Conservation (phyloP, 2,329 filamentous ascomycete genomes). For the Exophiala aquamarina region DNA sequence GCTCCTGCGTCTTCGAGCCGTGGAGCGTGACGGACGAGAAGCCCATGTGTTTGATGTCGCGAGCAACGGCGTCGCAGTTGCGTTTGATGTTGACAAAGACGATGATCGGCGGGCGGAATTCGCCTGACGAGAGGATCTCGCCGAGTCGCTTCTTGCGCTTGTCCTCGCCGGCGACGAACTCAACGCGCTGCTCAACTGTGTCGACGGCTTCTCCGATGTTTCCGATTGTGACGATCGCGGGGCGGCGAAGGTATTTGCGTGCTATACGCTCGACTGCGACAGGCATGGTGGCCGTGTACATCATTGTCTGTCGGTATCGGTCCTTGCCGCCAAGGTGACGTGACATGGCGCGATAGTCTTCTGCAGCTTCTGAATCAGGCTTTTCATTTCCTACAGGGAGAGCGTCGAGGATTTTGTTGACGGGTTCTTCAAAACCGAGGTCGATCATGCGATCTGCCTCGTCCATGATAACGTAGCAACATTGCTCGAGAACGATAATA, state of each 20-base stretch:
- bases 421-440: conserved; percentile 93
- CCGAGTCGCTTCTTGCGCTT: conserved; percentile 94
- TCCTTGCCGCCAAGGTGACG: conserved; percentile 72
- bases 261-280: conserved; percentile 89
- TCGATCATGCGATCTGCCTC: conserved; percentile 99
- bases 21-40: conserved; percentile 88
- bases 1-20: conserved; percentile 95
- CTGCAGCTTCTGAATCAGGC: conserved; percentile 88
- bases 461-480: conserved; percentile 99
- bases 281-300: conserved; percentile 99
- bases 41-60: conserved; percentile 92
- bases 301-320: conserved; percentile 96
- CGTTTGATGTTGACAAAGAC: conserved; percentile 99
- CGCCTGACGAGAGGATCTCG: conserved; percentile 78
- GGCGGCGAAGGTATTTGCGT: conserved; percentile 91
- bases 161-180: conserved; percentile 87
- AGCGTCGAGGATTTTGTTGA: conserved; percentile 96
- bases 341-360: conserved; percentile 82
- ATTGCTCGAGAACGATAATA: conserved; percentile 88
- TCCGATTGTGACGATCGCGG: conserved; percentile 91
- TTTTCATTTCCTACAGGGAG: conserved; percentile 92
- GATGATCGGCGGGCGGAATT: conserved; percentile 88
- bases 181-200: conserved; percentile 94
- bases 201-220: conserved; percentile 95
- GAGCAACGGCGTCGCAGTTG: conserved; percentile 92